Base-by-base conservation (phyloP, 768 basidiomycete genomes). In the Stropharia rugosoannulata region DNA sequence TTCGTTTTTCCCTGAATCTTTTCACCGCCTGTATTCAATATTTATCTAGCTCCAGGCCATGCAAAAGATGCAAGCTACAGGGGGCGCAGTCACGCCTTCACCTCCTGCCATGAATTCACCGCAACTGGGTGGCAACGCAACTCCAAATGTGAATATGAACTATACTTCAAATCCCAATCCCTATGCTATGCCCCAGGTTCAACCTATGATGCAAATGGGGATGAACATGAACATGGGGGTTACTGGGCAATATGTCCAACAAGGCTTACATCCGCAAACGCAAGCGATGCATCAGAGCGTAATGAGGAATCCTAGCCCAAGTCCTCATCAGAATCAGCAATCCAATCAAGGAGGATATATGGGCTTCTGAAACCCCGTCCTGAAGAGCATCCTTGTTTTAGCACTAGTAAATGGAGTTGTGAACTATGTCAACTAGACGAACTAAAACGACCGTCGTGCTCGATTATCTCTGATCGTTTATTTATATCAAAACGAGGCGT, bases 281-380 rank as follows among this genome's bases (percentile, higher is more conserved):
- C 87, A 88, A 59, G 82, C 88, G n/a, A 90, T 92, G 85, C 89
- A 90, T 51, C 85, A 87, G 65, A 90, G 88, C 60, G 87, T 92
- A 54, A 86, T 93, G 89, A 82, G 90, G 56, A 87, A 93, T 69
- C 82, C 88, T 11, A 89, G 83, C 66, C 87, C 89, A 12, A 80
- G 75, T 12, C 85, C 84, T 10, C 66, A 63, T 25, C 67, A 70
- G 45, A 66, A 66, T 41, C 61, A 57, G n/a, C 70, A 70, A 57
- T 56, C 62, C 22, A 56, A 51, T n/a, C 62, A 63, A 49, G 55
- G 55, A 16, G 51, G 46, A 4, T 58, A 56, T 47, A 38, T 49
- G 19, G 57, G 56, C 10, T 66, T 61, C 38, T 61, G 56, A 59
- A 37, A 32, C 7, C 29, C 29, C 45, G 19, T 15, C 13, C 11